phyloP scores from a whole-genome alignment of 2,329 filamentous ascomycete species.

The Xylariales sp. region DNA sequence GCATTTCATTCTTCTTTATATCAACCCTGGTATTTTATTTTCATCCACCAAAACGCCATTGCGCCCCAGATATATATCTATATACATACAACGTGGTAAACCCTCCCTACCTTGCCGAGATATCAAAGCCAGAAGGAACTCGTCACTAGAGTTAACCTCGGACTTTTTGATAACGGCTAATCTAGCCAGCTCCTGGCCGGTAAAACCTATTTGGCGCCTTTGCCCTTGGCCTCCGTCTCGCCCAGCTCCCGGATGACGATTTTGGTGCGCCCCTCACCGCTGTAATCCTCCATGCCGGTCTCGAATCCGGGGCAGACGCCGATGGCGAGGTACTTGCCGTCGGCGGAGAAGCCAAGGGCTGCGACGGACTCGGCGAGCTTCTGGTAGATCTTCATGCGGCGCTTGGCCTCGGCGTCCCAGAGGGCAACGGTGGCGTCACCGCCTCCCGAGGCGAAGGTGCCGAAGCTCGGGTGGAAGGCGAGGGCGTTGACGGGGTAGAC shows the following conservation, averaged over 20 bases:
- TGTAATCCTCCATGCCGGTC: constrained; percentile 76
- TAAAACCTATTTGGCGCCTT: constrained; percentile 63
- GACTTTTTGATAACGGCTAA: too few species aligned
- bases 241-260: constrained; percentile 80
- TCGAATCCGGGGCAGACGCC: constrained; percentile 85
- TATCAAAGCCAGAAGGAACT: too few species aligned
- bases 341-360: constrained; percentile 69
- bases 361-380: constrained; percentile 77
- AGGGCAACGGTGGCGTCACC: constrained; percentile 89
- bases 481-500: constrained; percentile 91
- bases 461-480: constrained; percentile 77
- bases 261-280: constrained; percentile 66
- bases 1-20: too few species aligned
- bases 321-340: constrained; percentile 75
- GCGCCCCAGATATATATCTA: too few species aligned
- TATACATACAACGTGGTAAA: neutral
- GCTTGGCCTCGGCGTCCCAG: constrained; percentile 89
- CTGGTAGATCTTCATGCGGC: constrained; percentile 84
- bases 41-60: constrained; percentile 7
- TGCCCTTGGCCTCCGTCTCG: constrained; percentile 84
- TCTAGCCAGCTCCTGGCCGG: too few species aligned
- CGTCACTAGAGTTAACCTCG: too few species aligned
- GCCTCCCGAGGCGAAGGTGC: constrained; percentile 85
- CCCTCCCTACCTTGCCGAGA: too few species aligned
- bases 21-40: constrained; percentile 6